phyloP scores from a whole-genome alignment of 2,329 filamentous ascomycete genomes.

The Lomentospora prolificans region DNA sequence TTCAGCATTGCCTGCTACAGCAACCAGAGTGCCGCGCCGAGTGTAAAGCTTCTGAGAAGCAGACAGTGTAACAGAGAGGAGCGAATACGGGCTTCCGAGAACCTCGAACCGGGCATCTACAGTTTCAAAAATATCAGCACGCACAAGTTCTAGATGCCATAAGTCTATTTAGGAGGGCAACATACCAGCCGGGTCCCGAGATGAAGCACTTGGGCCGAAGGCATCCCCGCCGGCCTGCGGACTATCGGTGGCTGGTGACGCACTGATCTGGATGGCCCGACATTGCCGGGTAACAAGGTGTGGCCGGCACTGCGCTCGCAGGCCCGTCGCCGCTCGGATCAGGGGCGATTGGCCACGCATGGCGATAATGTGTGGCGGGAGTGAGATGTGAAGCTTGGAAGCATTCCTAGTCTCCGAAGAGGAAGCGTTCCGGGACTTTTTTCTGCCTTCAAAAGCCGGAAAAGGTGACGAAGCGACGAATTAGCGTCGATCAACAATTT shows the following conservation, averaged over 20 bases:
- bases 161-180: no score
- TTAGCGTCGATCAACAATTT: neutral
- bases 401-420: neutral
- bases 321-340: slow-evolving; percentile 23
- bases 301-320: slow-evolving; percentile 22
- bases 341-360: slow-evolving; percentile 36
- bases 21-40: slow-evolving; percentile 80
- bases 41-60: slow-evolving; percentile 92
- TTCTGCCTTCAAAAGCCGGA: neutral
- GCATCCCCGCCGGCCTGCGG: slow-evolving; percentile 45
- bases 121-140: neutral
- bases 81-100: slow-evolving; percentile 80
- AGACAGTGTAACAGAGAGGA: slow-evolving; percentile 86
- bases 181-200: slow-evolving; percentile 42
- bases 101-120: slow-evolving; percentile 92
- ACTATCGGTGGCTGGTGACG: slow-evolving; percentile 47
- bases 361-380: slow-evolving; percentile 12
- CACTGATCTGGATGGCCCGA: slow-evolving; percentile 53
- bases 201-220: slow-evolving; percentile 39
- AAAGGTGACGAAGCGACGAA: neutral
- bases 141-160: no score
- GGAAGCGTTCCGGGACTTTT: neutral
- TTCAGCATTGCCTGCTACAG: slow-evolving; percentile 79
- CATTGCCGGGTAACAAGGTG: slow-evolving; percentile 41
- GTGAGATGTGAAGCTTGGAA: neutral